A percentile compares a stretch with the other conserved stretches of the same genome.
These are phyloP conservation scores for Penicillium bovifimosum DNA, from an alignment of 495 filamentous ascomycete genomes.

Conservation along the genomic window DNA sequence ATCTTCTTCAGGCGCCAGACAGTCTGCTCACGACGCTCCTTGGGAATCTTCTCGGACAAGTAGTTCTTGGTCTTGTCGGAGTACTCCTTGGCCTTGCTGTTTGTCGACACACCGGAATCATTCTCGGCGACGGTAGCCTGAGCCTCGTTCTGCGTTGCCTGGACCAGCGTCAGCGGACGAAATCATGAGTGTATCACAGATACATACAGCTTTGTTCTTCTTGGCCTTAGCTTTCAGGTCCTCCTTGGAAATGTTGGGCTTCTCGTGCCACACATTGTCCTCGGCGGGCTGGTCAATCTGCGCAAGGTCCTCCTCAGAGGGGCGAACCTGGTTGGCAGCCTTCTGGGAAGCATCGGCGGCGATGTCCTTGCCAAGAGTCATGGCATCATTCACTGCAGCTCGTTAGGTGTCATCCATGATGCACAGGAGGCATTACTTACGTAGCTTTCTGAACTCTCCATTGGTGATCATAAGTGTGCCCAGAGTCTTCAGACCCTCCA, in stretches of 20 bases:
- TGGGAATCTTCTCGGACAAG: conserved; percentile 73
- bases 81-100: conserved; percentile 24
- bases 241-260: conserved; percentile 69
- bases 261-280: conserved; percentile 91
- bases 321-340: conserved; percentile 71
- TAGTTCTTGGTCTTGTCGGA: conserved; percentile 61
- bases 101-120: conserved; percentile 15
- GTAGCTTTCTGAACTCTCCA: conserved; percentile 90
- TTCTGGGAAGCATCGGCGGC: conserved; percentile 84
- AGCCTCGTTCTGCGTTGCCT: conserved; percentile 18
- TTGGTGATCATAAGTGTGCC: conserved; percentile 91
- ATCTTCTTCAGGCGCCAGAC: conserved; percentile 97
- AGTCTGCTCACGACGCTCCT: conserved; percentile 90
- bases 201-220: conserved; percentile 53
- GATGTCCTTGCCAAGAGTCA: conserved; percentile 76
- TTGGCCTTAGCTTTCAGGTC: conserved; percentile 63
- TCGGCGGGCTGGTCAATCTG: conserved; percentile 80
- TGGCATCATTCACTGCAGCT: conserved; percentile 73
- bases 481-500: conserved; percentile 82
- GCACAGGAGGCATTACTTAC: conserved; percentile 46
- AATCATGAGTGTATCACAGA: neutral
- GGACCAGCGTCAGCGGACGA: conserved; percentile 6
- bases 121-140: conserved; percentile 7
- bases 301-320: conserved; percentile 66
- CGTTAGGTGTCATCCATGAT: conserved; percentile 19